These are phyloP conservation scores for Citrus unshiu DNA, from an alignment of 345 rosid genomes.

Conservation along the genomic window DNA sequence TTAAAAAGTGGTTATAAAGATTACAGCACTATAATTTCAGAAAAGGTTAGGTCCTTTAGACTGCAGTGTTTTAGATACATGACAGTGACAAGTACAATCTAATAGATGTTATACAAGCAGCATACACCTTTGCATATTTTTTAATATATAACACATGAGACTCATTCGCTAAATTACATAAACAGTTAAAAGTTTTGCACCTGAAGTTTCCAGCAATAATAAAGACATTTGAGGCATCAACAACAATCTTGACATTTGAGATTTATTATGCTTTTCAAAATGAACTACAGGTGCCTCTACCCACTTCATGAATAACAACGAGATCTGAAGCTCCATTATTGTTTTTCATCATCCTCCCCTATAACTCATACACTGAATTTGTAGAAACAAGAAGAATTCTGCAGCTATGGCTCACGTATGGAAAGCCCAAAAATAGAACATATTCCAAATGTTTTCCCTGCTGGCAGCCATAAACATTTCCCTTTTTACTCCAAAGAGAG, in stretches of 20 bases:
- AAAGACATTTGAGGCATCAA: neutral
- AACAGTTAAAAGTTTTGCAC: neutral
- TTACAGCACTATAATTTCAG: neutral
- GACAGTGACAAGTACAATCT: neutral
- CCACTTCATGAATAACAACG: neutral
- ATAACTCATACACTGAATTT: neutral
- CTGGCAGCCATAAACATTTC: neutral
- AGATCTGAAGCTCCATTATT: neutral
- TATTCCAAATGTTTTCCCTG: neutral
- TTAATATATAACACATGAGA: neutral
- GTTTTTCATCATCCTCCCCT: neutral
- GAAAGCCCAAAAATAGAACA: neutral
- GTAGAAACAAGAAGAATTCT: neutral
- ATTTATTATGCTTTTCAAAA: neutral
- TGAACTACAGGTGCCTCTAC: neutral
- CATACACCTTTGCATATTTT: neutral
- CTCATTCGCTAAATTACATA: neutral
- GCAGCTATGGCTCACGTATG: neutral
- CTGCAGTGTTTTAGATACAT: too few relatives aligned
- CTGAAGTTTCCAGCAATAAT: neutral
- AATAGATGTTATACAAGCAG: neutral
- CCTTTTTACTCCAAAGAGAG: conserved; percentile 48
- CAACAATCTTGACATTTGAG: neutral
- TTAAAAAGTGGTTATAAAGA: neutral
- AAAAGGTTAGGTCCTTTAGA: neutral